phyloP scores from a whole-genome alignment of 305 asterid species.

The Fraxinus nigra region DNA sequence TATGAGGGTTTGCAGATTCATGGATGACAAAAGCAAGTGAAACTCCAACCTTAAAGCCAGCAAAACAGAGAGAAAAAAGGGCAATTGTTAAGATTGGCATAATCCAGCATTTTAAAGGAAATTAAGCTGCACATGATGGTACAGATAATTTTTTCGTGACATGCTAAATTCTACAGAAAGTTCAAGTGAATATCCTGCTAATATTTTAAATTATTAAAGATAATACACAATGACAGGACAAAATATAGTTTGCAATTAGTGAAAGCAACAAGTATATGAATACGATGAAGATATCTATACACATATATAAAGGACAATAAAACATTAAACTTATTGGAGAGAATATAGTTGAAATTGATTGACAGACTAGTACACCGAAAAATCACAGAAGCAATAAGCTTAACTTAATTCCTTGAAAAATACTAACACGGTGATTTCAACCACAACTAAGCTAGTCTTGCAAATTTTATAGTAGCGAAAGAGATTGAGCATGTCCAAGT shows the following conservation, averaged over 20 bases:
- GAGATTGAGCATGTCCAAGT: not conserved
- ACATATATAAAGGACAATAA: not conserved
- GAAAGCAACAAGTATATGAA: not conserved
- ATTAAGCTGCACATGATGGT: not conserved
- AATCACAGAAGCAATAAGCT: conserved; percentile 10
- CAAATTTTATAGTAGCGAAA: not conserved
- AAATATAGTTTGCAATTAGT: not conserved
- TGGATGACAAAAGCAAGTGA: conserved; percentile 99
- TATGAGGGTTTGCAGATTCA: conserved; percentile 98
- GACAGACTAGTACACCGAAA: not conserved
- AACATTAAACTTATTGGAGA: not conserved
- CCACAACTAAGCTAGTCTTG: not conserved
- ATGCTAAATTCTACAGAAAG: not conserved
- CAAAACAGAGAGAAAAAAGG: conserved; percentile 5
- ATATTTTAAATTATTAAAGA: not conserved
- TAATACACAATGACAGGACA: not conserved
- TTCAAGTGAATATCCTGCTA: conserved; percentile 14
- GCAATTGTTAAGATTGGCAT: conserved; percentile 18
- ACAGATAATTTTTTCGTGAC: not conserved
- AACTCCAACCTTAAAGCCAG: conserved; percentile 69
- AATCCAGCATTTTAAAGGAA: conserved; percentile 15
- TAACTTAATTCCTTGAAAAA: not conserved
- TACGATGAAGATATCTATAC: not conserved
- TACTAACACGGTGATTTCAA: not conserved
- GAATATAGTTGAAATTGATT: not conserved